A percentile compares a stretch with the other conserved stretches of the same genome.
These are phyloP conservation scores for Zangia roseola DNA, from an alignment of 768 basidiomycete genomes.

Conservation along the genomic window DNA sequence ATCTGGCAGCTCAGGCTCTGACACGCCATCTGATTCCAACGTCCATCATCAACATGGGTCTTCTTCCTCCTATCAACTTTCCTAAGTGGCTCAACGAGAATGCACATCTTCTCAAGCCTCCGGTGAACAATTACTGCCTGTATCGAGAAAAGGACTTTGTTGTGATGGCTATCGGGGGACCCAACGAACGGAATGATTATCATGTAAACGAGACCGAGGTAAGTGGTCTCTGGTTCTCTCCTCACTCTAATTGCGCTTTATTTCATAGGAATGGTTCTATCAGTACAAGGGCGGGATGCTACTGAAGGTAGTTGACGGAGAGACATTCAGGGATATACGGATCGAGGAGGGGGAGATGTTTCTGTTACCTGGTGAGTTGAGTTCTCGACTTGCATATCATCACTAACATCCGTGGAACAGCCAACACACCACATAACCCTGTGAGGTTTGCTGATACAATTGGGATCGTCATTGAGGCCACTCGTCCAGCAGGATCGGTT, in stretches of 20 bases:
- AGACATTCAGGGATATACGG: slow-evolving; percentile 75
- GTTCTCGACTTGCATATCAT: background rate
- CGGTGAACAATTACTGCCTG: slow-evolving; percentile 89
- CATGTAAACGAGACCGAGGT: slow-evolving; percentile 96
- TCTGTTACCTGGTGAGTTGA: slow-evolving; percentile 73
- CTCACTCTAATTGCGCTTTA: background rate
- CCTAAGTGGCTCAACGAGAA: slow-evolving; percentile 87
- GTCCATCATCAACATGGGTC: slow-evolving; percentile 50
- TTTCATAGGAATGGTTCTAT: slow-evolving; percentile 90
- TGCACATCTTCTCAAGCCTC: slow-evolving; percentile 75
- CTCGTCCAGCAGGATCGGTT: slow-evolving; percentile 68
- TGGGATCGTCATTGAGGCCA: slow-evolving; percentile 87
- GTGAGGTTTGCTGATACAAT: slow-evolving; percentile 88
- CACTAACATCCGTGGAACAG: slow-evolving; percentile 51
- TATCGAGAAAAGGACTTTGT: slow-evolving; percentile 83
- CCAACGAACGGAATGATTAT: slow-evolving; percentile 92
- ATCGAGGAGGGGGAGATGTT: slow-evolving; percentile 99
- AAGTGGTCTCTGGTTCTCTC: slow-evolving; percentile 7
- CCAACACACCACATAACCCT: slow-evolving; percentile 95
- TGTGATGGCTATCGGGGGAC: slow-evolving; percentile 96
- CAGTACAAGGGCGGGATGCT: slow-evolving; percentile 95
- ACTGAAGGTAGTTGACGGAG: slow-evolving; percentile 80
- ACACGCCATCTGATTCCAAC: background rate
- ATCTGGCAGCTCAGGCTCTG: too few relatives aligned
- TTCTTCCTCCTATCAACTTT: slow-evolving; percentile 84